A percentile compares a stretch with the other conserved stretches of the same genome.
phyloP scores from a whole-genome alignment of 2,329 filamentous ascomycete species.

The Ophiocordyceps polyrhachis-furcata region DNA sequence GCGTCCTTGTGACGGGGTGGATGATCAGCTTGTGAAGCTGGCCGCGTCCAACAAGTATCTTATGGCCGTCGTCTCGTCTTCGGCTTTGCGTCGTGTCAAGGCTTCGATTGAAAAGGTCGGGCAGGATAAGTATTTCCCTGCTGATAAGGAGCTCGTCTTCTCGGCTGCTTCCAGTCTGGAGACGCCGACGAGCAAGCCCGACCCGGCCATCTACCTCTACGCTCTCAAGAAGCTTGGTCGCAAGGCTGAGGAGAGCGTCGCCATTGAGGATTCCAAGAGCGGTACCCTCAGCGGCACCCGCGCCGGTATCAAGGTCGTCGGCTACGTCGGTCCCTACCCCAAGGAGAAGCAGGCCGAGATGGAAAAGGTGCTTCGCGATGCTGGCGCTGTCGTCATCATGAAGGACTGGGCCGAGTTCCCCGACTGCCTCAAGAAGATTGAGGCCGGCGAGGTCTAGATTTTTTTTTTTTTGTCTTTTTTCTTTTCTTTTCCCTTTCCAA shows the following conservation, averaged over 20 bases:
- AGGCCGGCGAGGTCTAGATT: constrained; percentile 17
- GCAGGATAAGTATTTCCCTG: constrained; percentile 57
- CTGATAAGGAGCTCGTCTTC: constrained; percentile 52
- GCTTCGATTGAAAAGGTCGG: constrained; percentile 64
- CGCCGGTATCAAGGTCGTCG: constrained; percentile 64
- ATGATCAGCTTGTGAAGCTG: constrained; percentile 47
- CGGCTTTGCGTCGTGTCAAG: constrained; percentile 57
- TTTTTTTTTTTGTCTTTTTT: background rate
- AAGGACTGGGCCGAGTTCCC: constrained; percentile 39
- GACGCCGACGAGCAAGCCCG: constrained; percentile 74
- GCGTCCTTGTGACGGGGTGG: constrained; percentile 49
- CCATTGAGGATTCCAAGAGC: constrained; percentile 78
- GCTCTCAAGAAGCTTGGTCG: constrained; percentile 58
- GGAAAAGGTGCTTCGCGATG: constrained; percentile 38
- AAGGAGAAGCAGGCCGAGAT: constrained; percentile 44
- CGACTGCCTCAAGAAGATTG: constrained; percentile 24
- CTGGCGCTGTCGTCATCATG: constrained; percentile 46
- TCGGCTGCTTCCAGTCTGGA: constrained; percentile 63
- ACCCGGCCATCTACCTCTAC: constrained; percentile 72
- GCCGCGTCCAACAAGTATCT: constrained; percentile 42
- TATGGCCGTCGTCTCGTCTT: constrained; percentile 66
- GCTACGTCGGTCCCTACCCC: constrained; percentile 66
- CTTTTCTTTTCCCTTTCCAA: background rate
- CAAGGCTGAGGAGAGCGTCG: constrained; percentile 51
- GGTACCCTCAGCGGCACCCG: constrained; percentile 56